These are phyloP conservation scores for Kluyveromyces dobzhanskii DNA, from an alignment of 805 yeast species.

Conservation along the genomic window DNA sequence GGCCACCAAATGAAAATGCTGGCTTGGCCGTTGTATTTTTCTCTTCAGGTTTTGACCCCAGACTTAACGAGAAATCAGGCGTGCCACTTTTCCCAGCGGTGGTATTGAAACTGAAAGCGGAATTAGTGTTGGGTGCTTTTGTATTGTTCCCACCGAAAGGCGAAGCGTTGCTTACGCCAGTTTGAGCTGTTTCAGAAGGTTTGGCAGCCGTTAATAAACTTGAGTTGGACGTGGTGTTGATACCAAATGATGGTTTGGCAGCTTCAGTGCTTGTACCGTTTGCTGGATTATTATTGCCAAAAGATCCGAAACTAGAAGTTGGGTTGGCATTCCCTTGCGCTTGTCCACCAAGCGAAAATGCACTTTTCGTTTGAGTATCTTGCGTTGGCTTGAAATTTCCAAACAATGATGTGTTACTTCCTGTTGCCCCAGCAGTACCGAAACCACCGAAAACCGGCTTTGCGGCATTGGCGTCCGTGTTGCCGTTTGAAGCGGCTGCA, in stretches of 20 bases:
- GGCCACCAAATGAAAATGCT: conserved; percentile 13
- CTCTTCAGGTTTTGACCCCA: conserved; percentile 2
- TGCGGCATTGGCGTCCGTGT: background rate
- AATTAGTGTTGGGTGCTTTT: conserved; percentile 3
- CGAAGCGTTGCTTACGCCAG: background rate
- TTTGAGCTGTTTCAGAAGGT: background rate
- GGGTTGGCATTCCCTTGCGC: conserved; percentile 9
- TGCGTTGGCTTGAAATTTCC: background rate
- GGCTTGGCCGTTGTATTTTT: conserved; percentile 11
- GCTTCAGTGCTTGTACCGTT: conserved; percentile 4
- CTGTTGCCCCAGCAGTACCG: background rate
- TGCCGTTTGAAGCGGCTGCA: too few species aligned
- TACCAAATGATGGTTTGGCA: conserved; percentile 9
- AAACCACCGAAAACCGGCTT: conserved; percentile 6
- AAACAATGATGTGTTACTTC: background rate
- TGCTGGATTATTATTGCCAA: background rate
- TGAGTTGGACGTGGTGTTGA: background rate
- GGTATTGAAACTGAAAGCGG: conserved; percentile 14
- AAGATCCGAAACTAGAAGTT: conserved; percentile 10
- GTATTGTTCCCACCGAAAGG: background rate
- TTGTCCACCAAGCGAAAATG: conserved; percentile 13
- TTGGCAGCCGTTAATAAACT: background rate
- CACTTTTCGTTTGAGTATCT: background rate
- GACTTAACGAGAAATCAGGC: background rate
- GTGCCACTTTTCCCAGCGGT: background rate